These are phyloP conservation scores for Barnettozyma siamensis DNA, from an alignment of 805 yeast genomes.

Conservation along the genomic window DNA sequence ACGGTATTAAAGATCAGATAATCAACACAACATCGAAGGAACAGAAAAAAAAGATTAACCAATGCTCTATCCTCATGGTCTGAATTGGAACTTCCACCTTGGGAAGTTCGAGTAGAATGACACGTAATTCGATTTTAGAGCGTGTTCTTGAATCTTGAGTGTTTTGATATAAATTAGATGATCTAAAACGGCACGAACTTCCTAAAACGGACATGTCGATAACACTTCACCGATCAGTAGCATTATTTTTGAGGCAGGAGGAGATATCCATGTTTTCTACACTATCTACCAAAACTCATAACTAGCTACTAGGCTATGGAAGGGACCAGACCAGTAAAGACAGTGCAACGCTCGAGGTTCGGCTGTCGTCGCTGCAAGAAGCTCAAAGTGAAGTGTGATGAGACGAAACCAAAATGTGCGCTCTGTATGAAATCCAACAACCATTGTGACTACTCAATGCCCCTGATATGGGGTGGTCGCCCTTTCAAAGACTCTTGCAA, in stretches of 20 bases:
- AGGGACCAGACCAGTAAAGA: conserved; percentile 9
- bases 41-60: no score
- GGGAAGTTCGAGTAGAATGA: no score
- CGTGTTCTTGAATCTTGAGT: no score
- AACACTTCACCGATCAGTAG: no score
- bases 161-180: no score
- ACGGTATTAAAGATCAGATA: not conserved
- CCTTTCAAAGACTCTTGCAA: conserved; percentile 44
- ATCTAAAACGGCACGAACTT: not conserved
- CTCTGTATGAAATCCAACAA: conserved; percentile 44
- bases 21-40: no score
- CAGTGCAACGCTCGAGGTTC: conserved; percentile 39
- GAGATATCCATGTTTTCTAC: no score
- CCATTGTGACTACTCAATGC: conserved; percentile 58
- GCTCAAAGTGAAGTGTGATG: conserved; percentile 65
- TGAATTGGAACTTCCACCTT: no score
- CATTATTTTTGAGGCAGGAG: no score
- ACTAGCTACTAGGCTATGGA: not conserved
- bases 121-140: no score
- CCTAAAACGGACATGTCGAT: not conserved
- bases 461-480: conserved; percentile 71
- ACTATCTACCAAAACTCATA: no score
- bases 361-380: conserved; percentile 62
- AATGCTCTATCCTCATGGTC: no score
- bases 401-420: conserved; percentile 54